Conservation (phyloP, 2,329 filamentous ascomycete species). For the Westerdykella aurantiaca region DNA sequence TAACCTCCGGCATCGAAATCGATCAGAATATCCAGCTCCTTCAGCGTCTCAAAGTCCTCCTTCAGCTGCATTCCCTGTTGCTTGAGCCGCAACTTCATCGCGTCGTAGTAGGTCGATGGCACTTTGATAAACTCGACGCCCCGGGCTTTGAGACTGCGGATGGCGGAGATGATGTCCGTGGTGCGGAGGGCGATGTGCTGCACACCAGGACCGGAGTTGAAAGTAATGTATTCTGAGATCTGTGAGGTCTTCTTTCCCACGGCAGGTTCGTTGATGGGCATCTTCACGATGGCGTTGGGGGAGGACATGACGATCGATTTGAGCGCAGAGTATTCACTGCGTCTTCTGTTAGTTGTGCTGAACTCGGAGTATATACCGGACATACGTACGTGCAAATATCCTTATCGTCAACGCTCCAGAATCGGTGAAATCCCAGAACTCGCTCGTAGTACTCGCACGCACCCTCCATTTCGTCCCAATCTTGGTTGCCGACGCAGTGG, state of each 20-base stretch:
- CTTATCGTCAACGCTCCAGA: slow-evolving; percentile 94
- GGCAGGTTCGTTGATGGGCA: slow-evolving; percentile 97
- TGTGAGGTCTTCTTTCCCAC: slow-evolving; percentile 84
- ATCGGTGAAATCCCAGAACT: slow-evolving; percentile 87
- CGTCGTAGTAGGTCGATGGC: slow-evolving; percentile 76
- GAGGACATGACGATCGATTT: slow-evolving; percentile 88
- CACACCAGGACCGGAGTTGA: slow-evolving; percentile 83
- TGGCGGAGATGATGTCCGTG: slow-evolving; percentile 68
- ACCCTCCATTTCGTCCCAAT: slow-evolving; percentile 80
- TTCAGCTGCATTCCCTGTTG: slow-evolving; percentile 55
- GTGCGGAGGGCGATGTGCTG: slow-evolving; percentile 91
- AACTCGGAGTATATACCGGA: too few species aligned
- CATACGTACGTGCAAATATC: slow-evolving; percentile 66
- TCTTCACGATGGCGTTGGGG: slow-evolving; percentile 81
- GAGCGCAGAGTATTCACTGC: slow-evolving; percentile 72
- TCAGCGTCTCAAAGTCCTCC: slow-evolving; percentile 73
- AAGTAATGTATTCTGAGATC: slow-evolving; percentile 83
- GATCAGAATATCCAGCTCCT: slow-evolving; percentile 78
- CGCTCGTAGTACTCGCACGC: slow-evolving; percentile 72
- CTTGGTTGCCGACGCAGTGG: slow-evolving; percentile 96
- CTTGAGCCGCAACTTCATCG: slow-evolving; percentile 68
- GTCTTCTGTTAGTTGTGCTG: not conserved
- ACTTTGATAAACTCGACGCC: slow-evolving; percentile 92
- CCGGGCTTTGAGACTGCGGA: slow-evolving; percentile 72
- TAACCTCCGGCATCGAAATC: slow-evolving; percentile 94